Percentiles rank a stretch among this genome's conserved stretches.
These are phyloP conservation scores for Colletotrichum tofieldiae DNA, from an alignment of 2,329 filamentous ascomycete species.

Conservation along the genomic window DNA sequence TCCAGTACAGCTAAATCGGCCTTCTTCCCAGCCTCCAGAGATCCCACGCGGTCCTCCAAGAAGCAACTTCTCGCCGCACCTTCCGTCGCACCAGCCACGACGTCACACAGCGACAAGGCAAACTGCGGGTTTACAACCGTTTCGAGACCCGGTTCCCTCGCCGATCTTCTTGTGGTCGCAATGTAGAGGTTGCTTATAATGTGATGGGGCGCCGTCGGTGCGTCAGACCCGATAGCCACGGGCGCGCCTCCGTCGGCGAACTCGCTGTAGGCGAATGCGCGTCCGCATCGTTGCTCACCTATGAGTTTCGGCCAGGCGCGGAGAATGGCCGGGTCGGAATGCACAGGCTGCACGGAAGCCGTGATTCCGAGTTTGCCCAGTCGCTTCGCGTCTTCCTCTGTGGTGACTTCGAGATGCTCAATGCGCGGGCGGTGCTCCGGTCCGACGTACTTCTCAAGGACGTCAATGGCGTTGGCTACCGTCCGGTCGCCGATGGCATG, in stretches of 20 bases:
- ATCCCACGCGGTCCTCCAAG: conserved; percentile 68
- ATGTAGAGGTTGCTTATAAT: conserved; percentile 72
- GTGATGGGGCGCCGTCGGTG: conserved; percentile 71
- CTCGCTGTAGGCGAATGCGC: conserved; percentile 76
- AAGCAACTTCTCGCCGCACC: conserved; percentile 73
- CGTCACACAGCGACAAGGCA: conserved; percentile 67
- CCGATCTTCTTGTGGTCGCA: conserved; percentile 70
- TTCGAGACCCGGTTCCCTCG: conserved; percentile 56
- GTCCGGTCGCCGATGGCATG: conserved; percentile 78
- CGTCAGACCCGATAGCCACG: conserved; percentile 72
- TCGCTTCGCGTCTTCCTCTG: conserved; percentile 67
- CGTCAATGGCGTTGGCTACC: conserved; percentile 70
- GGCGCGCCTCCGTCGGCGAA: conserved; percentile 69
- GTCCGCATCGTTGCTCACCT: conserved; percentile 66
- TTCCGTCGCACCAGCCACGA: conserved; percentile 67
- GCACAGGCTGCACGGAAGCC: conserved; percentile 72
- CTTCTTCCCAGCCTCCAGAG: conserved; percentile 65
- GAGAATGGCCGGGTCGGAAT: conserved; percentile 74
- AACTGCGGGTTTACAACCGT: conserved; percentile 68
- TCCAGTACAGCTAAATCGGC: conserved; percentile 72
- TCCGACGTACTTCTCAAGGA: conserved; percentile 61
- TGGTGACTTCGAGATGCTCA: conserved; percentile 76
- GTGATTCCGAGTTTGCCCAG: conserved; percentile 74
- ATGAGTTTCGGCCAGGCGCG: conserved; percentile 73
- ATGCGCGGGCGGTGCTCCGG: conserved; percentile 71